These are phyloP conservation scores for Cyclotella cryptica DNA, from an alignment of 108 stramenopile species.

Conservation along the genomic window DNA sequence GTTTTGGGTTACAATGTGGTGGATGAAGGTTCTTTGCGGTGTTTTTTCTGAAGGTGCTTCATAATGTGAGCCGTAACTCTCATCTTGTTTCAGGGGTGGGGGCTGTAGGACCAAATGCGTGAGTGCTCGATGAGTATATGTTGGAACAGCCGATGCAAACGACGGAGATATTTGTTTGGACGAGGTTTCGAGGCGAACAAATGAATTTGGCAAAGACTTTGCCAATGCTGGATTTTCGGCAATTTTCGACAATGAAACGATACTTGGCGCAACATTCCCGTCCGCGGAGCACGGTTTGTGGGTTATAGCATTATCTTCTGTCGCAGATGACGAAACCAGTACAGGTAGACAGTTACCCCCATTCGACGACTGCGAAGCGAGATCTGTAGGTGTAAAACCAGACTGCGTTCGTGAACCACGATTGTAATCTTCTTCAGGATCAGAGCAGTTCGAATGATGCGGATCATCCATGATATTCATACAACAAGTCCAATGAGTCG, in stretches of 20 bases:
- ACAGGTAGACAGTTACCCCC: too few relatives aligned
- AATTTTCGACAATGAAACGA: too few relatives aligned
- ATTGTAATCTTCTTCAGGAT: conserved; percentile 17
- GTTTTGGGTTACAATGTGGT: conserved; percentile 86
- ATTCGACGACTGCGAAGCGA: neutral
- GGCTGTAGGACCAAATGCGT: conserved; percentile 53
- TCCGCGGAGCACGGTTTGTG: too few relatives aligned
- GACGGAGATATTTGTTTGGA: conserved; percentile 28
- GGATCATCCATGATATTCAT: conserved; percentile 12
- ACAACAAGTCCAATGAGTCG: neutral
- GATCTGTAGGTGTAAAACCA: neutral
- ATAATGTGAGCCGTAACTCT: neutral
- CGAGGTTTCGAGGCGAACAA: neutral
- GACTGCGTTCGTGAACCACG: neutral
- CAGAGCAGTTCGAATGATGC: neutral
- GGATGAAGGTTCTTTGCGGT: conserved; percentile 18
- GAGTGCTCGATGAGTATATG: conserved; percentile 81
- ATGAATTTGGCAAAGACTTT: neutral
- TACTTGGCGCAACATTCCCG: too few relatives aligned
- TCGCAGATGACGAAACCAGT: neutral
- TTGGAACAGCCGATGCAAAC: conserved; percentile 75
- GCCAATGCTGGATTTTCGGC: too few relatives aligned
- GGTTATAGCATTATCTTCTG: neutral
- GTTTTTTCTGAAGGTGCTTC: neutral
- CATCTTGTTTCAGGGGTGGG: conserved; percentile 6